Evolutionary conservation across 2,329 filamentous ascomycete species (phyloP).

Genomic region (Claviceps pusilla): DNA sequence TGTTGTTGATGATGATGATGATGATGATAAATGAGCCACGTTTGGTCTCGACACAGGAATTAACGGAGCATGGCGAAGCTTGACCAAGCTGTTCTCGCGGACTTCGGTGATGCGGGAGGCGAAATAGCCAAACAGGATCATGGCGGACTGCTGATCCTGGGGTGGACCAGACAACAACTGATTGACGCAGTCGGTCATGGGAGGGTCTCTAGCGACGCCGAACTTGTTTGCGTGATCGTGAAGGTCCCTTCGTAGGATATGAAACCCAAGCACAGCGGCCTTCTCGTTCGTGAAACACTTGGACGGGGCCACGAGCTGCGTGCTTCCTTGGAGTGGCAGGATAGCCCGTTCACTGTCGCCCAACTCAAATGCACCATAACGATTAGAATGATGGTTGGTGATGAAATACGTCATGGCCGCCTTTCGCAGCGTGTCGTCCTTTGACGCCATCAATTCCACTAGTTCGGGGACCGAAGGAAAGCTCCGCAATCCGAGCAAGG

Average conservation of each 20-base stretch:
- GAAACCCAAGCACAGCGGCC: conserved; percentile 65
- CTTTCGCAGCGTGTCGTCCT: conserved; percentile 43
- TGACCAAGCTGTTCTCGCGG: conserved; percentile 41
- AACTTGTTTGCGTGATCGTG: conserved; percentile 70
- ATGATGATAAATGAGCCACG: conserved; percentile 12
- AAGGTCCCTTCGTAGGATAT: conserved; percentile 62
- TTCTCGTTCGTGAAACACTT: conserved; percentile 71
- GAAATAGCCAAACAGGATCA: conserved; percentile 69
- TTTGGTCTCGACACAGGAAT: conserved; percentile 46
- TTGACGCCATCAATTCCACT: conserved; percentile 59
- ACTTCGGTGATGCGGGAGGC: conserved; percentile 63
- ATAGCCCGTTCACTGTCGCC: conserved; percentile 41
- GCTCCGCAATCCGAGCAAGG: conserved; percentile 54
- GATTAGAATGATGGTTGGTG: conserved; percentile 60
- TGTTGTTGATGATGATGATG: background rate
- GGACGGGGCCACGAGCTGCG: conserved; percentile 53
- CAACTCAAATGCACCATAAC: conserved; percentile 53
- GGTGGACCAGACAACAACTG: conserved; percentile 60
- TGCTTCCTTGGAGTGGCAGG: conserved; percentile 58
- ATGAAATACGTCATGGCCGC: conserved; percentile 72
- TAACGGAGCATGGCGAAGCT: conserved; percentile 50
- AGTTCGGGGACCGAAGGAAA: conserved; percentile 60
- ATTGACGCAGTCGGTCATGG: conserved; percentile 61
- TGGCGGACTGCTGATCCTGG: conserved; percentile 47
- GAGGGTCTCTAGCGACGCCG: conserved; percentile 69